Conservation (phyloP, 2,329 filamentous ascomycete species). For the Bimuria novae-zelandiae region DNA sequence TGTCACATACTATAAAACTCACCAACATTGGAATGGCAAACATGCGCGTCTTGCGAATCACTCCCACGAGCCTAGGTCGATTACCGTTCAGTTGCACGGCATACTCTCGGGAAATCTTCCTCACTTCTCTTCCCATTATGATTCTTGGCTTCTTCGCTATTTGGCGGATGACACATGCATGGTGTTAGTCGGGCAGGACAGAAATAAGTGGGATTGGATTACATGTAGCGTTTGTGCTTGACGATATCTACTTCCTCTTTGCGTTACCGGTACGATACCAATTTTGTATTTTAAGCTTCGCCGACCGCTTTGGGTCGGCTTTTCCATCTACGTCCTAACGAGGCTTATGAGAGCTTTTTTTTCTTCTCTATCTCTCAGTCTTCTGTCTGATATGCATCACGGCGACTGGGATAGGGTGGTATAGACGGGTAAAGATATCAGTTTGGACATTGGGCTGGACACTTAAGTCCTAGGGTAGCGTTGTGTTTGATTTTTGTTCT, state of each 20-base stretch:
- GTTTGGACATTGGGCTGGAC: too few relatives aligned
- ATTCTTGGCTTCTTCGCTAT: neutral
- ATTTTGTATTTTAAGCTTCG: conserved; percentile 30
- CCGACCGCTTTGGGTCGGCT: conserved; percentile 23
- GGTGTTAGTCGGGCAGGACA: conserved; percentile 31
- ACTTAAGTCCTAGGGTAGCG: conserved; percentile 1
- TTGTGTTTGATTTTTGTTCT: conserved; percentile 1
- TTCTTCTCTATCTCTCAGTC: too few relatives aligned
- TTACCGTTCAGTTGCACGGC: neutral
- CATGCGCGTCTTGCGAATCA: conserved; percentile 10
- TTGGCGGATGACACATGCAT: conserved; percentile 18
- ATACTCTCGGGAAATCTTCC: neutral
- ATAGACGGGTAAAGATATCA: neutral
- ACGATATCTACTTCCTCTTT: conserved; percentile 13
- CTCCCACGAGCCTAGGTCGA: conserved; percentile 6
- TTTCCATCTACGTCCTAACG: neutral
- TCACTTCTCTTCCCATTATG: neutral
- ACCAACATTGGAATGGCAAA: conserved; percentile 22
- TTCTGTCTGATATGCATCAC: conserved; percentile 7
- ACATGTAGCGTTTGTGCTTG: conserved; percentile 9
- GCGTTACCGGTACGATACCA: conserved; percentile 30
- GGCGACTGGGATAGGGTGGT: conserved; percentile 16
- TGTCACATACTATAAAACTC: neutral
- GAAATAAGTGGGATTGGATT: neutral
- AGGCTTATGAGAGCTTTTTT: conserved; percentile 12